Evolutionary conservation across 139 green algal genomes (phyloP).

Genomic region (Nannochloris sp.): DNA sequence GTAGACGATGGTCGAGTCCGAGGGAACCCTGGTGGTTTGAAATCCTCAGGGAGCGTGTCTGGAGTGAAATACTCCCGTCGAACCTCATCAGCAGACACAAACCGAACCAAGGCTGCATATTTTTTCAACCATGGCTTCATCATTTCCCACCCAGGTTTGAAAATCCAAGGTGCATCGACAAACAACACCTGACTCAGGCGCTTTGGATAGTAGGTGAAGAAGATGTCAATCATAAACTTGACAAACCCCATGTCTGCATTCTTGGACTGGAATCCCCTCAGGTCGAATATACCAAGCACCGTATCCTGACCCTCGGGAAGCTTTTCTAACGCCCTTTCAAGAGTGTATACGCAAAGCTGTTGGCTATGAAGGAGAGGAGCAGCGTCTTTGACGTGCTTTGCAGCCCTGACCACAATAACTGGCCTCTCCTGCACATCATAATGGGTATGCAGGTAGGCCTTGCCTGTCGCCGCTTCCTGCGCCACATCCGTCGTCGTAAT

Average conservation of each 20-base stretch:
- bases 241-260: slow-evolving; percentile 87
- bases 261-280: slow-evolving; percentile 60
- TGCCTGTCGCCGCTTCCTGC: slow-evolving; percentile 65
- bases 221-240: slow-evolving; percentile 86
- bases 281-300: slow-evolving; percentile 88
- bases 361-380: slow-evolving; percentile 56
- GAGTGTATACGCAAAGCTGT: slow-evolving; percentile 49
- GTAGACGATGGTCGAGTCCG: neutral
- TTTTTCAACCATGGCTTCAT: slow-evolving; percentile 80
- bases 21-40: slow-evolving; percentile 20
- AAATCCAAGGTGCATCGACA: slow-evolving; percentile 89
- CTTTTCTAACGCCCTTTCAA: slow-evolving; percentile 57
- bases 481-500: slow-evolving; percentile 39
- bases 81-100: slow-evolving; percentile 57
- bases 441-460: slow-evolving; percentile 70
- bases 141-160: slow-evolving; percentile 76
- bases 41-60: slow-evolving; percentile 49
- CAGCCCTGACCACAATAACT: slow-evolving; percentile 67
- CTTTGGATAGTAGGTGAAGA: slow-evolving; percentile 93
- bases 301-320: slow-evolving; percentile 52
- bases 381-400: slow-evolving; percentile 45
- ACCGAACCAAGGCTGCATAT: slow-evolving; percentile 63
- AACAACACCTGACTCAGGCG: slow-evolving; percentile 82
- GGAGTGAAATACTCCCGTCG: slow-evolving; percentile 63
- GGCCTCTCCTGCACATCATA: slow-evolving; percentile 65